Evolutionary conservation across 2,329 filamentous ascomycete species (phyloP), one percentile per base, ranked within the genome.

Genomic region (Pseudogymnoascus sp.): DNA sequence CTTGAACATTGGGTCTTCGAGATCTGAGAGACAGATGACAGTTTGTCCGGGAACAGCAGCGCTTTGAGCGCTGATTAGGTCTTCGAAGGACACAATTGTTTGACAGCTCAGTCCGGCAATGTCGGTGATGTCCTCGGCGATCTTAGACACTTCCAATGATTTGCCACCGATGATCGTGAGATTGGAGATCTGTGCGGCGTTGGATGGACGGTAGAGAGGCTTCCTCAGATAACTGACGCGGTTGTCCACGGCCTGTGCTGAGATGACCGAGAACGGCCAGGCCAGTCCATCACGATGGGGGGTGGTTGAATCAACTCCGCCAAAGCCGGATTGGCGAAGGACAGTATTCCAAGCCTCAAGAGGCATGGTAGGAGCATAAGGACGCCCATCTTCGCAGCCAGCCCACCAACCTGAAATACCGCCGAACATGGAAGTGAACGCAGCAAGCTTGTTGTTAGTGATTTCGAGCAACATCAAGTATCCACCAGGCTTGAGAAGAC

Each of bases 221-320:
- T 67, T 57, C 1, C 71, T 69, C 8, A 74, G 58, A 22, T 68
- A 64, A 2, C 58, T 57, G 6, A 73, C 39, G 2, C 63, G 64
- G 4, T 70, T 62, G 61, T 75, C 69, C 1, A 74, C 66, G 1
- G 74, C 74, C 43, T 75, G 73, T 1, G 71, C 64, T 2, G 69
- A 47, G 50, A 74, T 68, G 2, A 74, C 66, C 5, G 68, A 69
- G 2, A 67, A 65, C 0, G 58, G 59, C 14, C n/a, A 47, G 9
- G 41, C 18, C 4, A 63, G 20, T 6, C 12, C 22, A n/a, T 63
- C 60, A 3, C 37, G 20, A 15, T 64, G 28, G 15, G 63, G 62
- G 1, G 67, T 66, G 18, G 63, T 47, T 7, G 67, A 61, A 50
- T 73, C 71, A 11, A 70, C 50, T 11, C 71, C 71, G 1, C 69